Evolutionary conservation across 2,329 filamentous ascomycete genomes (phyloP).

Genomic region (Arthrobotrys musiformis): DNA sequence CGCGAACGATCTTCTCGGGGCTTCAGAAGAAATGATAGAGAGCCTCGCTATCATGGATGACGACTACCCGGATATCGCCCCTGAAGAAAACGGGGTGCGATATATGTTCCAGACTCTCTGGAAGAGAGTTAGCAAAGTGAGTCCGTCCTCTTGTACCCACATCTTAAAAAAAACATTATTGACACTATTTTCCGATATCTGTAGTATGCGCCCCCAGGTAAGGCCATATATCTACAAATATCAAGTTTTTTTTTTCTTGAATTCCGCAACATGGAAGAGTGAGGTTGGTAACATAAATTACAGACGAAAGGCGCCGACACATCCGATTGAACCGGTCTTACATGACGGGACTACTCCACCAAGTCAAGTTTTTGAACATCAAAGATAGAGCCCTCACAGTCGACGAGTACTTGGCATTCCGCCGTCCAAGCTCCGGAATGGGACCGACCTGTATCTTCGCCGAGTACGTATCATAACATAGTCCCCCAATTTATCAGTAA

Average conservation of each 20-base stretch:
- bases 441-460: not conserved
- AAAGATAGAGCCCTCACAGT: not conserved
- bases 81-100: not conserved
- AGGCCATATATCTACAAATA: too few species aligned
- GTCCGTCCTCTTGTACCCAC: too few species aligned
- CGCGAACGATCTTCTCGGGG: not conserved
- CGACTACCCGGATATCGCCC: not conserved
- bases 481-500: too few species aligned
- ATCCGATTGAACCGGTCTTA: not conserved
- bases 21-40: not conserved
- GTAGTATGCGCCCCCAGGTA: not conserved
- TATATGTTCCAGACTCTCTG: not conserved
- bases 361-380: not conserved
- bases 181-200: too few species aligned
- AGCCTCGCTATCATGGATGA: not conserved
- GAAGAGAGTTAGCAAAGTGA: not conserved
- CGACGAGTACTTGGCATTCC: not conserved
- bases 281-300: not conserved
- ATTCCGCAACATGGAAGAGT: too few species aligned
- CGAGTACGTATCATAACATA: not conserved
- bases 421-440: not conserved
- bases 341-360: not conserved
- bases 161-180: too few species aligned
- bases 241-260: too few species aligned
- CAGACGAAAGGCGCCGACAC: not conserved